A percentile compares a stretch with the other conserved stretches of the same genome.
Evolutionary conservation across 2,329 filamentous ascomycete genomes (phyloP).

Genomic region (Fusarium pseudonygamai): DNA sequence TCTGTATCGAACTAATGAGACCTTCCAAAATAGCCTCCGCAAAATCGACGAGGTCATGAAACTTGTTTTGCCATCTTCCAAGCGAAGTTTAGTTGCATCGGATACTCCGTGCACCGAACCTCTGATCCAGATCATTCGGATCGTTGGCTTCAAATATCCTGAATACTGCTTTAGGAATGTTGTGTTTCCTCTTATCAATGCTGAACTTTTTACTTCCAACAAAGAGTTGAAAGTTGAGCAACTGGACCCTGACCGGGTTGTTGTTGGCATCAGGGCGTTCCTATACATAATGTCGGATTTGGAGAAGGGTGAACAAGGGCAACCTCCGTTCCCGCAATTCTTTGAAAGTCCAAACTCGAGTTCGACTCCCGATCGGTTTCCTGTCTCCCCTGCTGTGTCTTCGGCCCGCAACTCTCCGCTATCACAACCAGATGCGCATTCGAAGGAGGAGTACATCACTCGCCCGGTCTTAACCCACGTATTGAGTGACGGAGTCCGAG

Average conservation of each 20-base stretch:
- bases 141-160: slow-evolving; percentile 92
- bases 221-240: slow-evolving; percentile 88
- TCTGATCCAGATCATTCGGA: slow-evolving; percentile 90
- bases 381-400: slow-evolving; percentile 52
- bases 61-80: slow-evolving; percentile 82
- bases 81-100: slow-evolving; percentile 81
- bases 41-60: slow-evolving; percentile 92
- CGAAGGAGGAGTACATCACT: slow-evolving; percentile 72
- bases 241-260: slow-evolving; percentile 94
- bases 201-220: slow-evolving; percentile 82
- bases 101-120: slow-evolving; percentile 88
- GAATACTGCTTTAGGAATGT: slow-evolving; percentile 93
- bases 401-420: slow-evolving; percentile 48
- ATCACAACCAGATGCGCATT: slow-evolving; percentile 37
- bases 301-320: slow-evolving; percentile 80
- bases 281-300: slow-evolving; percentile 92
- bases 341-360: slow-evolving; percentile 53
- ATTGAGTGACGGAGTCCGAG: slow-evolving; percentile 79
- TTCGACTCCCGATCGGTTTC: slow-evolving; percentile 57
- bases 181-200: slow-evolving; percentile 95
- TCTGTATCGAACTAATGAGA: slow-evolving; percentile 83
- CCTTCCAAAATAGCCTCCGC: slow-evolving; percentile 70
- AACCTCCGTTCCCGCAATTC: slow-evolving; percentile 85
- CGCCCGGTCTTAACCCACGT: slow-evolving; percentile 68
- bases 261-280: slow-evolving; percentile 96